These are phyloP conservation scores for Magnusiomyces fungicola DNA, from an alignment of 1,139 yeast genomes.

Conservation along the genomic window DNA sequence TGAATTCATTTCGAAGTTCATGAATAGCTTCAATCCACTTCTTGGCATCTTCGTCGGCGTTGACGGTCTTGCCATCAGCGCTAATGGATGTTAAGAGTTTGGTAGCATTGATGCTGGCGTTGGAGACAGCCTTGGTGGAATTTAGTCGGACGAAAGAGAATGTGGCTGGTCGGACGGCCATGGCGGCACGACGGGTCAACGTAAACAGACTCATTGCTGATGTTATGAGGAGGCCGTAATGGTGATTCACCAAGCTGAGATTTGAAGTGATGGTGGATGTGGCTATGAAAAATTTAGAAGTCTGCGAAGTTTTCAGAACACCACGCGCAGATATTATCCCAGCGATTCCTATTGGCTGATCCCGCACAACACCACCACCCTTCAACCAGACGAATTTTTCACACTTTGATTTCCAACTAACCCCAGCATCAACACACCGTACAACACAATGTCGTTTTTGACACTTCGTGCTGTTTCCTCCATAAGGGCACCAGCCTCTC, in stretches of 20 bases:
- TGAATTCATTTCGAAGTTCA: conserved; percentile 44
- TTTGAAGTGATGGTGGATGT: no score
- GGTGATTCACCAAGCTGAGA: no score
- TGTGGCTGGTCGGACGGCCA: neutral
- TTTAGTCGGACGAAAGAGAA: neutral
- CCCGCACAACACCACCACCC: neutral
- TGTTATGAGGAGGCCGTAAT: no score
- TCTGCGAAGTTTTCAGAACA: neutral
- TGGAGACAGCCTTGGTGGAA: neutral
- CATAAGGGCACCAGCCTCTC: neutral
- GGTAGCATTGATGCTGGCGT: conserved; percentile 12
- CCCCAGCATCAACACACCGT: no score
- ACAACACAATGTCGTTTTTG: no score
- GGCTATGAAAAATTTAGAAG: neutral
- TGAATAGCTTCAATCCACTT: conserved; percentile 58
- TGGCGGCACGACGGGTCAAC: neutral
- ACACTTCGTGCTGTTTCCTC: neutral
- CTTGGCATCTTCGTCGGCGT: conserved; percentile 52
- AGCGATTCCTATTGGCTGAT: neutral
- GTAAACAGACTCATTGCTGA: neutral
- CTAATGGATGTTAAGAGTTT: conserved; percentile 14
- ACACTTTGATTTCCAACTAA: neutral
- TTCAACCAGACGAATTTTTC: neutral
- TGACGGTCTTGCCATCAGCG: conserved; percentile 1
- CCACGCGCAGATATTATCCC: neutral